Base-by-base conservation (phyloP, 371 early-diverging fungal species). In the Mortierella sp. region DNA sequence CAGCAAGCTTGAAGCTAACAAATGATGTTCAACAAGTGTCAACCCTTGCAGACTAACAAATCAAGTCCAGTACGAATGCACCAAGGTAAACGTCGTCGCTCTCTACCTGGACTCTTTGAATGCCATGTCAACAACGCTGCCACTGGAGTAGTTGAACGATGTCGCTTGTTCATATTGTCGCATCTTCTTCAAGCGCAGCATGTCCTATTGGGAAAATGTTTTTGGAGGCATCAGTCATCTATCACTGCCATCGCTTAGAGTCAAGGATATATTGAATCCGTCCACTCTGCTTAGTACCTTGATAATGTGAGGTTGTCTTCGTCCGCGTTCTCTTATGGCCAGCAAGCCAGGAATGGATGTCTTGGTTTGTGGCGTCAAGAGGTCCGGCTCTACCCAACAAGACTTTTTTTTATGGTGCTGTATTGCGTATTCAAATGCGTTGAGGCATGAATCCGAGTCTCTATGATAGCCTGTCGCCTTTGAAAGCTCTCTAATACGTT, bases 61-160 rank as follows among this genome's bases (percentile, higher is more conserved):
- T n/a, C n/a, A n/a, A n/a, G n/a, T n/a, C n/a, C n/a, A n/a, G n/a
- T n/a, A n/a, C n/a, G n/a, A n/a, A n/a, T n/a, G n/a, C n/a, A 34
- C 7, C 34, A 34, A 48, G 8, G 23, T 24, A 6, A 13, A n/a
- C 38, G 23, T 8, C 27, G 18, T 13, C 18, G 12, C 16, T 19
- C 10, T 59, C 58, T 42, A 71, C 58, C 52, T 61, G 2, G 61
- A 61, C 18, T 46, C 2, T n/a, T 76, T 76, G 21, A 76, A 49
- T 0, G 63, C 78, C 62, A 76, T 66, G 24, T 76, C 78, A 1
- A 76, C 71, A 1, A 76, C 67, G 27, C 78, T 70, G 7, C 70
- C 78, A n/a, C 71, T 70, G 13, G 62, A 38, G 24, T 51, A 76
- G 38, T 76, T 70, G 49, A 76, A 76, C 0, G 70, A 39, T 4